phyloP scores from a whole-genome alignment of 2,329 filamentous ascomycete species.

The Ophiosphaerella narmari region DNA sequence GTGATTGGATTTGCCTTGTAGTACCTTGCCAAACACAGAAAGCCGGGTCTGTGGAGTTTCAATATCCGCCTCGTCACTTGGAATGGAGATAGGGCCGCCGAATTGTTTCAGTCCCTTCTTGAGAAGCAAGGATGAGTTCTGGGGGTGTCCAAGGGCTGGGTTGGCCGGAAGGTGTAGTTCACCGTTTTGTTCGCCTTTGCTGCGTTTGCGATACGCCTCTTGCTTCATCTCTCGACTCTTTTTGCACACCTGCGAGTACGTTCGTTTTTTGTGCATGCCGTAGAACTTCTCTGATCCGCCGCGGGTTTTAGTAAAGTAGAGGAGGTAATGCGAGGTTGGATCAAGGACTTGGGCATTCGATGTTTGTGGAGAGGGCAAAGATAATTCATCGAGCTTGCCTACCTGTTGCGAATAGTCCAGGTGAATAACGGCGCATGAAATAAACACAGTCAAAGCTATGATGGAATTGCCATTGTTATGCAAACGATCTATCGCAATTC shows the following conservation, averaged over 20 bases:
- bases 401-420: too few species aligned
- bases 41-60: constrained; percentile 8
- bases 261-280: constrained; percentile 3
- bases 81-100: constrained; percentile 22
- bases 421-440: too few species aligned
- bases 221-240: background rate
- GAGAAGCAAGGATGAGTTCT: constrained; percentile 6
- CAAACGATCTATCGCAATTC: too few species aligned
- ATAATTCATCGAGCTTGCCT: too few species aligned
- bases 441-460: too few species aligned
- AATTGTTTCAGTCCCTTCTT: constrained; percentile 17
- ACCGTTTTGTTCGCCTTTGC: background rate
- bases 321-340: background rate
- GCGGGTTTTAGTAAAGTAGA: background rate
- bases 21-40: constrained; percentile 21
- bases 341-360: background rate
- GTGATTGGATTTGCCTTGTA: constrained; percentile 8
- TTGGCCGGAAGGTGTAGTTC: background rate
- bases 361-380: too few species aligned
- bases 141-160: constrained; percentile 1
- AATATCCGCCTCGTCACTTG: constrained; percentile 11
- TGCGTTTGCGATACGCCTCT: background rate
- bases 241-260: constrained; percentile 4
- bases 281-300: background rate
- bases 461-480: too few species aligned